Evolutionary conservation across 345 rosid genomes (phyloP).

Genomic region (Euphorbia lathyris): DNA sequence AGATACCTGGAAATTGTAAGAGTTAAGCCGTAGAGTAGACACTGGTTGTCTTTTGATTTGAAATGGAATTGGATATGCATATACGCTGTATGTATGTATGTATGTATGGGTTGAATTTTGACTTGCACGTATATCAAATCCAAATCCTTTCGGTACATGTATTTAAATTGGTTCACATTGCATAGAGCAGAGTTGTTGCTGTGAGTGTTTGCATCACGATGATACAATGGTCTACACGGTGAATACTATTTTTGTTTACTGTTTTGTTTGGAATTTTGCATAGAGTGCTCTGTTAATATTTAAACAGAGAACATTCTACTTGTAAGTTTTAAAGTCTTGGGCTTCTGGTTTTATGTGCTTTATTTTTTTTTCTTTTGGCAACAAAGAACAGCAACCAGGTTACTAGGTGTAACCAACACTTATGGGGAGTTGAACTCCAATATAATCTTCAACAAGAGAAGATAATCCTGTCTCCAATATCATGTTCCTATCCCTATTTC

Average conservation of each 20-base stretch:
- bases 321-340: too few relatives aligned
- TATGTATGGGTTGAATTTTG: background rate
- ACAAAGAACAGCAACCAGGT: too few relatives aligned
- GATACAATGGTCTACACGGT: background rate
- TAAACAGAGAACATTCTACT: background rate
- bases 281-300: background rate
- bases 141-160: background rate
- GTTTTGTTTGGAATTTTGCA: too few relatives aligned
- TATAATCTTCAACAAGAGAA: too few relatives aligned
- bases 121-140: background rate
- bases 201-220: background rate
- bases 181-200: background rate
- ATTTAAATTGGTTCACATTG: background rate
- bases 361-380: too few relatives aligned
- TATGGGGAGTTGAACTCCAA: too few relatives aligned
- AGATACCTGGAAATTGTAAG: constrained; percentile 35
- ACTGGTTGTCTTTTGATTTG: background rate
- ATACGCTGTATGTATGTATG: too few relatives aligned
- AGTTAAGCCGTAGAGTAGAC: constrained; percentile 42
- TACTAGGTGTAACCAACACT: too few relatives aligned
- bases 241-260: background rate
- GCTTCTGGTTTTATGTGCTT: too few relatives aligned
- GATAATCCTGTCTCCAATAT: too few relatives aligned
- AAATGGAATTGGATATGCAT: background rate
- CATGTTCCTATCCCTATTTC: too few relatives aligned